Evolutionary conservation across 768 basidiomycete genomes (phyloP), one percentile per base, ranked within the genome.

Genomic region (Boletus vermiculosoides): DNA sequence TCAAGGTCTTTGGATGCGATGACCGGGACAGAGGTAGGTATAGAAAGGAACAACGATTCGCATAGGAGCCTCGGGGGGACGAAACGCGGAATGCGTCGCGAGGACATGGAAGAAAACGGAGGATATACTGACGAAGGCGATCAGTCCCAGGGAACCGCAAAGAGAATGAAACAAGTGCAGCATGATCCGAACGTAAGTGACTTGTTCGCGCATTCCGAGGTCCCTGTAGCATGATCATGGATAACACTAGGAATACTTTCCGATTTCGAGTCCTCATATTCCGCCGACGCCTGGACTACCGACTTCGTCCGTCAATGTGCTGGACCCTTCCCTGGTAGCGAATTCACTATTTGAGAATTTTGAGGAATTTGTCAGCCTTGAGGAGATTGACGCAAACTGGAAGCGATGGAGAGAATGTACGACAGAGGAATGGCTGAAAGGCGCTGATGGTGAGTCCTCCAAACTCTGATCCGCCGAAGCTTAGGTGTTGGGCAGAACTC

Each of bases 371-470:
- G 15, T 71, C 22, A 62, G n/a, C 23, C 52, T 60, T 4, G 66
- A 62, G 11, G 66, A 67, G n/a, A 62, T 64, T 18, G 60, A 57
- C 31, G 55, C 55, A 7, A 59, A 59, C 15, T 65, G 70, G 58
- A 69, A 62, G 40, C 61, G 58, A 50, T 71, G 71, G 71, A 64
- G 41, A 39, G 63, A 62, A 13, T 69, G 70, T 33, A 60, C 70
- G 10, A 66, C 45, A 37, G 70, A 71, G n/a, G 70, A 71, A 47
- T 71, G 70, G 70, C 22, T 73, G 28, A 65, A 68, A 47, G 70
- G 63, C 20, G 55, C 63, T 23, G 71, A 73, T 18, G 61, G 70
- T 73, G n/a, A 50, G 67, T 53, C 44, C 31, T 34, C 16, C 25
- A 5, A 34, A 39, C 28, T 20, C 22, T 45, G 41, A 30, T 23